Evolutionary conservation across 805 yeast species (phyloP).

Genomic region (Kregervanrija pseudodelftensis): DNA sequence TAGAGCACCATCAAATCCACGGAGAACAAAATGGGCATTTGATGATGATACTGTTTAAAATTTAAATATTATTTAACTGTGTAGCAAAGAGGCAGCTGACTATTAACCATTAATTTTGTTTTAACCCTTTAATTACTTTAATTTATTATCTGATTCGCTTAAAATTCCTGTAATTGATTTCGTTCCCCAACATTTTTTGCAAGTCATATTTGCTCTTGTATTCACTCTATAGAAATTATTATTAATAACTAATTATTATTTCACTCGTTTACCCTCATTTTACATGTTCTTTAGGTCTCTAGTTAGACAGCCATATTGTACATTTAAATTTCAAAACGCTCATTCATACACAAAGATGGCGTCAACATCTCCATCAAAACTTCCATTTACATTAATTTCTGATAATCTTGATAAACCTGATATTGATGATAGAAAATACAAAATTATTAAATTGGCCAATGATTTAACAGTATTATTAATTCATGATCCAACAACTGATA

Average conservation of each 20-base stretch:
- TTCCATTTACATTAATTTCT: slow-evolving; percentile 10
- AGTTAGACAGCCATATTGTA: too few species aligned
- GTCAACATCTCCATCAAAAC: neutral
- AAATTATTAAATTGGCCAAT: slow-evolving; percentile 54
- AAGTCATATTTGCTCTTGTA: too few species aligned
- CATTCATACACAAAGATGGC: too few species aligned
- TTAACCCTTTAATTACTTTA: neutral
- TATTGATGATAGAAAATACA: slow-evolving; percentile 70
- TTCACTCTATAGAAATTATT: too few species aligned
- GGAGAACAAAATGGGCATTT: slow-evolving; percentile 40
- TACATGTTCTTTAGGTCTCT: too few species aligned
- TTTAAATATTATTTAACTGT: neutral
- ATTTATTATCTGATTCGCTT: neutral
- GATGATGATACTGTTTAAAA: slow-evolving; percentile 47
- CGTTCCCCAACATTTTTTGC: too few species aligned
- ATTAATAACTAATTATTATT: too few species aligned
- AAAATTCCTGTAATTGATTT: neutral
- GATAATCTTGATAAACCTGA: slow-evolving; percentile 35
- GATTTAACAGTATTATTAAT: slow-evolving; percentile 55
- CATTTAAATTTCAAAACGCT: too few species aligned
- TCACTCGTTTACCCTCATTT: too few species aligned
- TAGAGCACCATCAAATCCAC: slow-evolving; percentile 54
- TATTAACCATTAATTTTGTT: too few species aligned
- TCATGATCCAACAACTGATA: slow-evolving; percentile 63
- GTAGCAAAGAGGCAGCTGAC: too few species aligned